Evolutionary conservation across 2,329 filamentous ascomycete genomes (phyloP), one percentile per base, ranked within the genome.

Genomic region (Hortaea werneckii): DNA sequence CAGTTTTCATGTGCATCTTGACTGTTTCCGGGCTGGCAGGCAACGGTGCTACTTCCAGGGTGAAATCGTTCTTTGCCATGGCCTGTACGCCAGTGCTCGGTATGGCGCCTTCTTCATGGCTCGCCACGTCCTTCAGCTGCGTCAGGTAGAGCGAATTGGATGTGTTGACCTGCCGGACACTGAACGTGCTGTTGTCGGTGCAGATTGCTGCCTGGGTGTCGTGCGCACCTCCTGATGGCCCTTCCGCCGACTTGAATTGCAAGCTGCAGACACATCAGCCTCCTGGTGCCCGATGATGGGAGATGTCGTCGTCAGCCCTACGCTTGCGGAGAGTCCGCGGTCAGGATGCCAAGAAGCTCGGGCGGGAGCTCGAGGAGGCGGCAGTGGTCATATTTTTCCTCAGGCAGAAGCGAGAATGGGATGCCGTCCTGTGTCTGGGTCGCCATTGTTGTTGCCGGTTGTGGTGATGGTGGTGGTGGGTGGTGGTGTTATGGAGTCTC

Each of bases 151-250:
- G 68, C 32, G 76, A 78, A 54, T 83, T 83, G 27, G 79, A 82
- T 11, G 79, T 81, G 54, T 79, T 78, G 43, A 82, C 78, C 61
- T 82, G 78, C 54, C 78, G 77, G 43, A 82, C 64, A 48, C 74
- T 71, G 65, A 74, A 83, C 8, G 78, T 79, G 52, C 73, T 68
- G 44, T 67, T 67, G 7, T 69, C 65, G 2, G 77, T 80, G 64
- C 79, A 82, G 48, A 83, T 67, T 49, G 80, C 77, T 29, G 76
- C 74, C 46, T 67, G 69, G 39, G 68, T 63, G 20, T 54, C 55
- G 34, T 42, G 56, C 20, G 57, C 49, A 10, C 51, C 47, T 28
- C 58, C 53, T 34, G 53, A 45, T 13, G 55, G 47, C n/a, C 59
- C 55, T 42, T 57, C 48, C 37, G 53, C 47, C 13, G 64, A 64